Evolutionary conservation across 2,329 filamentous ascomycete species (phyloP).

Genomic region (Pseudocercospora fijiensis): DNA sequence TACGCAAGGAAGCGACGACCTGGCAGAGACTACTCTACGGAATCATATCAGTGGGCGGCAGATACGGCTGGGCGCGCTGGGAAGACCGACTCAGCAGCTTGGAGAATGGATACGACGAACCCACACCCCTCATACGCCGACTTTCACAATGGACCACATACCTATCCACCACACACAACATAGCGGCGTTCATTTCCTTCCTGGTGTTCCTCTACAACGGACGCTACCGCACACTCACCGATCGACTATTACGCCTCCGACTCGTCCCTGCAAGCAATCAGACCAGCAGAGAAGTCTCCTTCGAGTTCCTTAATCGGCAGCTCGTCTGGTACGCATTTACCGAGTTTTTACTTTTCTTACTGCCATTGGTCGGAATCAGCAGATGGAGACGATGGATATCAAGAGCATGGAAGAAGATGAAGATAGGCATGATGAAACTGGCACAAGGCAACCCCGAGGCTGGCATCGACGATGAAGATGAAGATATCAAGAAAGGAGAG

Average conservation of each 20-base stretch:
- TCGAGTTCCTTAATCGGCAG: conserved; percentile 96
- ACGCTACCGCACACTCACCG: conserved; percentile 84
- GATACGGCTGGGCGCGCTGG: conserved; percentile 90
- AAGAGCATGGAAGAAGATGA: conserved; percentile 79
- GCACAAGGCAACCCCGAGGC: conserved; percentile 39
- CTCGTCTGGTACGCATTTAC: conserved; percentile 99
- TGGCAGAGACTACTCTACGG: conserved; percentile 86
- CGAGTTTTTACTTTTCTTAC: conserved; percentile 92
- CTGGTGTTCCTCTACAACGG: conserved; percentile 88
- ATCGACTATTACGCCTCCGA: conserved; percentile 78
- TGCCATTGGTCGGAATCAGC: conserved; percentile 94
- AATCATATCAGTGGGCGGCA: conserved; percentile 77
- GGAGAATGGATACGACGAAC: conserved; percentile 69
- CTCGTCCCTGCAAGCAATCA: conserved; percentile 82
- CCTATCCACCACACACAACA: conserved; percentile 71
- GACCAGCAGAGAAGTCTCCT: conserved; percentile 86
- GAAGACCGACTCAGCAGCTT: conserved; percentile 78
- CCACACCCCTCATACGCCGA: conserved; percentile 51
- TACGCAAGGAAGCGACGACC: conserved; percentile 67
- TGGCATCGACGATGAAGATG: conserved; percentile 45
- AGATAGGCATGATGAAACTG: conserved; percentile 56
- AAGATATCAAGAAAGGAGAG: conserved; percentile 54
- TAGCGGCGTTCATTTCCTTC: conserved; percentile 81
- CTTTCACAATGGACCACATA: conserved; percentile 63
- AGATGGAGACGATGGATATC: conserved; percentile 89